Evolutionary conservation across 768 basidiomycete genomes (phyloP), one percentile per base, ranked within the genome.

Genomic region (Tephrocybe sp.): DNA sequence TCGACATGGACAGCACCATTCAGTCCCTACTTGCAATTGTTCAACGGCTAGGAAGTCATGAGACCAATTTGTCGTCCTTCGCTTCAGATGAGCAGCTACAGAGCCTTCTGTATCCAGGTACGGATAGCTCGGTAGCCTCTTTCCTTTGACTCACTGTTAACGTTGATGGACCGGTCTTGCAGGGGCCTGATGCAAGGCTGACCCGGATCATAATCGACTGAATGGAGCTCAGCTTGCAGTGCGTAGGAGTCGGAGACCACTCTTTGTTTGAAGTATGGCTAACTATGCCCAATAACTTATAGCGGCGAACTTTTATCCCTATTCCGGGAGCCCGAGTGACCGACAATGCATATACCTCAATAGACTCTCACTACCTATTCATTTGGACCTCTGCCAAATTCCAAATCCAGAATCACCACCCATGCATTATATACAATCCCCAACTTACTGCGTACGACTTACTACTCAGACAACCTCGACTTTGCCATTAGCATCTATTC

Each of bases 11-110:
- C 14, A 60, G 36, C 47, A 41, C 46, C 8, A 9, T 58, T 1
- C 49, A 42, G 33, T 58, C 59, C 30, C 40, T 60, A 4, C 18
- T 49, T 11, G 51, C 45, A 15, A 60, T 60, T 15, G 54, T 49
- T 14, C 54, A 45, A 33, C 55, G 48, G 37, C 34, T 60, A 23
- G 43, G 53, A 32, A 54, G 41, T 17, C 50, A 32, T 10, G 50
- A 38, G 0, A 15, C 18, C 9, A 1, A 40, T 37, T 20, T 28
- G 25, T 25, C 36, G 14, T 47, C 37, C 3, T 48, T 38, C 38
- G n/a, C 17, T n/a, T 39, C n/a, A 14, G 17, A 17, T 34, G 33
- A 26, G n/a, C 55, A 40, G 30, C 4, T 36, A 14, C 38, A 39
- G 18, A 20, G 45, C n/a, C 30, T 37, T 34, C 23, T 26, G n/a